phyloP scores from a whole-genome alignment of 106 monocot genomes.

The Dendrobium huoshanense region DNA sequence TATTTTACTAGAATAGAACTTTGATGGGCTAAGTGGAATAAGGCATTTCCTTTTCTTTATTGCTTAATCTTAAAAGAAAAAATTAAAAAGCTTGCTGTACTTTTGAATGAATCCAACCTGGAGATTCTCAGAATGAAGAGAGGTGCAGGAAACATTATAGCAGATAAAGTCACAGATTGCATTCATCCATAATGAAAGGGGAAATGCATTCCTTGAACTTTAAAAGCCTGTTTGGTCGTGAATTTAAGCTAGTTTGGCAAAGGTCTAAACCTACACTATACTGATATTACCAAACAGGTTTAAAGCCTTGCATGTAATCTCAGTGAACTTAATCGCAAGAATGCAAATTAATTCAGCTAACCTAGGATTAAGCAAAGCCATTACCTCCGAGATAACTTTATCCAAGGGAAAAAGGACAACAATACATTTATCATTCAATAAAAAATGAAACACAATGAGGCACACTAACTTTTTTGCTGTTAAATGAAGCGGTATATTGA shows the following conservation, averaged over 20 bases:
- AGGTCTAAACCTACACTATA: no score
- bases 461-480: background rate
- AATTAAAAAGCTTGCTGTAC: background rate
- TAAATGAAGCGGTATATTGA: background rate
- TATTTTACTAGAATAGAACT: no score
- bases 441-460: background rate
- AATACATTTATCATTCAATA: background rate
- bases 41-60: no score
- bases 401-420: background rate
- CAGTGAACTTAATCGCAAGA: no score
- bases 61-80: no score
- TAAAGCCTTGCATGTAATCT: background rate
- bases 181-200: no score
- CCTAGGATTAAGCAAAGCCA: background rate
- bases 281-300: background rate
- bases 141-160: background rate
- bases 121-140: background rate
- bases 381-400: background rate
- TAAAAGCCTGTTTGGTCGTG: no score
- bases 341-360: background rate
- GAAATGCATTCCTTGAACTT: no score
- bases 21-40: no score
- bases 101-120: background rate
- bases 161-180: background rate
- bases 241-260: no score